Evolutionary conservation across 2,329 filamentous ascomycete species (phyloP).

Genomic region (Akanthomyces lecanii): DNA sequence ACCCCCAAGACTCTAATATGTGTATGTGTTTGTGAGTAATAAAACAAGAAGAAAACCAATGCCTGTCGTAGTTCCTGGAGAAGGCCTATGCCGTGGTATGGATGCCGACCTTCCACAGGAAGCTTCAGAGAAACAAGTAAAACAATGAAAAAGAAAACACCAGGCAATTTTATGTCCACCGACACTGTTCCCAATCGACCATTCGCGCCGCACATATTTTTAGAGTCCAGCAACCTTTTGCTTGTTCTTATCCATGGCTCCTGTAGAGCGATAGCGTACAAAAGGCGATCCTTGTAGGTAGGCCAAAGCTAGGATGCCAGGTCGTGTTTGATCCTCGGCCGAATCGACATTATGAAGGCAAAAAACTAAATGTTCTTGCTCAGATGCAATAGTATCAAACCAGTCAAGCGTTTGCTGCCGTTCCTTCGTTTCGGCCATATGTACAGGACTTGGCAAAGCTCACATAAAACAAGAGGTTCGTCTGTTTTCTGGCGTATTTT

Average conservation of each 20-base stretch:
- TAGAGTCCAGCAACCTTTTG: not conserved
- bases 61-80: conserved; percentile 24
- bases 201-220: conserved; percentile 18
- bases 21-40: conserved; percentile 14
- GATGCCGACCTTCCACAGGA: not conserved
- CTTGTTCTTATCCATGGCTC: not conserved
- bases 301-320: not conserved
- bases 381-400: conserved; percentile 48
- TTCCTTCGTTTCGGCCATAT: conserved; percentile 15
- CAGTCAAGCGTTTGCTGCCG: conserved; percentile 19
- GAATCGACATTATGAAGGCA: conserved; percentile 6
- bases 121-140: conserved; percentile 11
- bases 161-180: conserved; percentile 19
- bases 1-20: conserved; percentile 31
- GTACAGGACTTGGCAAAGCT: conserved; percentile 15
- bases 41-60: conserved; percentile 24
- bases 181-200: conserved; percentile 23
- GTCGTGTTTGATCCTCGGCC: not conserved
- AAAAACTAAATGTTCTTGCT: conserved; percentile 27
- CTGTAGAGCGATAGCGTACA: not conserved
- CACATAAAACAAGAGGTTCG: conserved; percentile 4
- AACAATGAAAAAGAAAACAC: conserved; percentile 17
- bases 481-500: conserved; percentile 3
- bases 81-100: conserved; percentile 12
- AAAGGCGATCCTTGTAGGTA: not conserved